Evolutionary conservation across 1,139 yeast genomes (phyloP), one percentile per base, ranked within the genome.

Genomic region (Geotrichum citri-aurantii): DNA sequence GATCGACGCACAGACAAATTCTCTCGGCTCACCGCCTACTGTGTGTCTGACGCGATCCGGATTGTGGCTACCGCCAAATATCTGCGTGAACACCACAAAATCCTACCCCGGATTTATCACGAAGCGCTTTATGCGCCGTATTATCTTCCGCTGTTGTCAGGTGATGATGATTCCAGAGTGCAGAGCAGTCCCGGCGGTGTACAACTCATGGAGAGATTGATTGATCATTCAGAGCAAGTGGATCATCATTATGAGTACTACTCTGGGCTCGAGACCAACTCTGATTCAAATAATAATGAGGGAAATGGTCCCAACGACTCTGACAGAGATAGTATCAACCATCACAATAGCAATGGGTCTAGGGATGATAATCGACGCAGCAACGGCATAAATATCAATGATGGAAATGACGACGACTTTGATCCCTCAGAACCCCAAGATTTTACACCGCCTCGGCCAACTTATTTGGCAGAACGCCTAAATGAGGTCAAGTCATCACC

Each of bases 61-160:
- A 73, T 92, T 56, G 78, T 79, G 47, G 77, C 82, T 1, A 83
- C 90, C 1, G 79, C 87, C 0, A 79, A 80, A 57, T 92, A 88
- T 66, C 73, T 92, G 50, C 77, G 81, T 51, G 78, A 80, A 17
- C 79, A 85, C 57, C 98, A 92, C 71, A 85, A 85, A 66, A 95
- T 91, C 1, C 81, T 88, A 26, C 96, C 97, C 1, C 76, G 97
- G 61, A 71, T 88, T 29, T 92, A 92, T 66, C 97, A 92, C 70
- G 98, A 92, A 66, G 95, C 92, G 6, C 74, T 93, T 37, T 93
- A 91, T 69, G 93, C 90, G 1, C 96, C 97, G 0, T 93, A 93
- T 67, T 81, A 91, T 26, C 76, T 93, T 52, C 99, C 99, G 0
- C 75, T 93, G 40, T 75, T 91, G 2, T 95, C 97, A 0, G 98